Evolutionary conservation across 1,284 basidiomycete genomes (phyloP).

Genomic region (Apiotrichum montevideense): DNA sequence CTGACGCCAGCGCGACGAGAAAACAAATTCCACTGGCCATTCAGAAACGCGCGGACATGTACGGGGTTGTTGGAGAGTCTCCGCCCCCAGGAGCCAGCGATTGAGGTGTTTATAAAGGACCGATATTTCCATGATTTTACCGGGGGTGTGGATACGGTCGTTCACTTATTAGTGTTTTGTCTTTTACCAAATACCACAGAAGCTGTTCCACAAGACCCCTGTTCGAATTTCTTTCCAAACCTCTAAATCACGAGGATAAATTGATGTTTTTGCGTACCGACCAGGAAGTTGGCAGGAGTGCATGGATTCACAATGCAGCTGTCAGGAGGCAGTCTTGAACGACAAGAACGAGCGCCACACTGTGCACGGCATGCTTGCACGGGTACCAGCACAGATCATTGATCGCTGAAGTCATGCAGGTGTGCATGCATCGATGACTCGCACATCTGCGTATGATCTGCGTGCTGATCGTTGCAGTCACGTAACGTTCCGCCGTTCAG

Average conservation of each 20-base stretch:
- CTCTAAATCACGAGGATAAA: not conserved
- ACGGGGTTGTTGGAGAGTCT: conserved; percentile 25
- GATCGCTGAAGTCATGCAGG: too few species aligned
- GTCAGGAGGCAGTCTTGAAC: too few species aligned
- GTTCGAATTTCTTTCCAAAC: conserved; percentile 1
- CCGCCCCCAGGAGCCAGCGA: not conserved
- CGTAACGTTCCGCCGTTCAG: too few species aligned
- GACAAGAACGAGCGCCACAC: too few species aligned
- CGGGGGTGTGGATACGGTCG: not conserved
- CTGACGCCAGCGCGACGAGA: conserved; percentile 24
- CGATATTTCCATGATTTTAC: not conserved
- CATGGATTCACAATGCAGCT: too few species aligned
- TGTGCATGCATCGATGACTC: too few species aligned
- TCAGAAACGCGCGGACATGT: conserved; percentile 36
- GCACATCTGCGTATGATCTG: too few species aligned
- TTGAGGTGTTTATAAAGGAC: too few species aligned
- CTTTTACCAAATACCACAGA: conserved; percentile 5
- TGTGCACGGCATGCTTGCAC: too few species aligned
- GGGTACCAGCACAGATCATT: too few species aligned
- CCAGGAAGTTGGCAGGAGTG: too few species aligned
- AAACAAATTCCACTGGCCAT: conserved; percentile 38
- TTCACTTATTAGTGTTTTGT: conserved; percentile 1
- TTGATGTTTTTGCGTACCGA: not conserved
- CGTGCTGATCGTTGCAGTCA: too few species aligned
- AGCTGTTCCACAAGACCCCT: not conserved